Conservation (phyloP, 2,329 filamentous ascomycete genomes). For the Lecanoromycetidae sp. region DNA sequence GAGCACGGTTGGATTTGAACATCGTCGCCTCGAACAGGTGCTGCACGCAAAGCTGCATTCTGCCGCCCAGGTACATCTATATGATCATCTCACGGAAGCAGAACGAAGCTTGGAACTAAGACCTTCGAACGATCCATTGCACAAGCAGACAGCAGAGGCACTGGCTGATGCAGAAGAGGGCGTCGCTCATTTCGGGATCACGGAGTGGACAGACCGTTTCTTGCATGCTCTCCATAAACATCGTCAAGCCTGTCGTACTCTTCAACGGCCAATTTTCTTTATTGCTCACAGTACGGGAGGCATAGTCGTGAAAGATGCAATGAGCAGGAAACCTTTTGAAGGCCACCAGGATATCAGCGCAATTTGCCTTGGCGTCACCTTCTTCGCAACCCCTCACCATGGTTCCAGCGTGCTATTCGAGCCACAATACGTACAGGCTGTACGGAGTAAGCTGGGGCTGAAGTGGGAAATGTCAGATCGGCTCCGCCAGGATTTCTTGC, state of each 20-base stretch:
- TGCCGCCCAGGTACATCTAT: slow-evolving; percentile 13
- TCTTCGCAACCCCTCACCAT: slow-evolving; percentile 50
- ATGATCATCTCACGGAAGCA: slow-evolving; percentile 12
- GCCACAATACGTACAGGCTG: slow-evolving; percentile 42
- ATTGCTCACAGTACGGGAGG: slow-evolving; percentile 51
- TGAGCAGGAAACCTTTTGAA: slow-evolving; percentile 23
- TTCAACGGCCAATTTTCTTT: slow-evolving; percentile 44
- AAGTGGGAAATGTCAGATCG: slow-evolving; percentile 39
- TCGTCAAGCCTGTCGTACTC: slow-evolving; percentile 5
- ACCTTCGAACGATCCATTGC: background rate
- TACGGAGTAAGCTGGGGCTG: slow-evolving; percentile 41
- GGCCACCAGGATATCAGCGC: slow-evolving; percentile 33
- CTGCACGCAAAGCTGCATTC: slow-evolving; percentile 16
- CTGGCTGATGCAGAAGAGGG: background rate
- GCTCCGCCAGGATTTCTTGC: slow-evolving; percentile 39
- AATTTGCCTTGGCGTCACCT: slow-evolving; percentile 49
- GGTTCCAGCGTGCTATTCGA: slow-evolving; percentile 53
- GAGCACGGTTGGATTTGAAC: background rate
- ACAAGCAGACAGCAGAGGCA: background rate
- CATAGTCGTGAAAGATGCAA: slow-evolving; percentile 45
- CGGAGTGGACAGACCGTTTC: slow-evolving; percentile 13
- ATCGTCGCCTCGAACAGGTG: slow-evolving; percentile 19
- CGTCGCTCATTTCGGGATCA: slow-evolving; percentile 6
- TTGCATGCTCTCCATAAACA: background rate
- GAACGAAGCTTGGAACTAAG: slow-evolving; percentile 6